A percentile compares a stretch with the other conserved stretches of the same genome.
phyloP scores from a whole-genome alignment of 768 basidiomycete genomes.

The Trametes gibbosa region DNA sequence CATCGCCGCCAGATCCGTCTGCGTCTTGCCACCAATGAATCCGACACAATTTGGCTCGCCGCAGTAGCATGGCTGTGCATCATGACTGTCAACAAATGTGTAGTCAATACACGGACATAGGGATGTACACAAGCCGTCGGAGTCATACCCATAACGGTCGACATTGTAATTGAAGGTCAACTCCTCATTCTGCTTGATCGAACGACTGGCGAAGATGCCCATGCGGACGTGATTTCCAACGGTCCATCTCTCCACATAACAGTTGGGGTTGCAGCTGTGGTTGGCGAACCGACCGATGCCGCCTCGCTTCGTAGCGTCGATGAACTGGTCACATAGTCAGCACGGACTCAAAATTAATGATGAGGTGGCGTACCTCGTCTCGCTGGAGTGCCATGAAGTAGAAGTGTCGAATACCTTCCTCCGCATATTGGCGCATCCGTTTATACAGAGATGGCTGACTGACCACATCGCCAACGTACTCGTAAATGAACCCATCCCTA shows the following conservation, averaged over 20 bases:
- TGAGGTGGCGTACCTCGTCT: conserved; percentile 70
- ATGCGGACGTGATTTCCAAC: conserved; percentile 86
- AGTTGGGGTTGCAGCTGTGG: conserved; percentile 97
- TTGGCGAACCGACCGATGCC: conserved; percentile 97
- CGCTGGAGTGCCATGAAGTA: conserved; percentile 99
- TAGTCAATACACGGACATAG: background rate
- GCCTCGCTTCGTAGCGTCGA: conserved; percentile 96
- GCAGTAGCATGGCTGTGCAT: conserved; percentile 92
- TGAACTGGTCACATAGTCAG: conserved; percentile 49
- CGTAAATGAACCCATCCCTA: conserved; percentile 93
- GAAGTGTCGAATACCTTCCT: conserved; percentile 92
- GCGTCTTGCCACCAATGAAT: conserved; percentile 96
- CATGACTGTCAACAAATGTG: conserved; percentile 58
- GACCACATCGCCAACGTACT: conserved; percentile 97
- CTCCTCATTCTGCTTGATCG: conserved; percentile 78
- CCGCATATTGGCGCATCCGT: conserved; percentile 91
- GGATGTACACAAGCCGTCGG: background rate
- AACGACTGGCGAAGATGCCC: conserved; percentile 94
- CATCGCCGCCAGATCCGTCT: conserved; percentile 93
- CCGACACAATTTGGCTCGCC: conserved; percentile 95
- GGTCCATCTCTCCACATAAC: conserved; percentile 98
- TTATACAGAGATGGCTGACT: conserved; percentile 83
- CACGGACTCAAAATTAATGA: background rate
- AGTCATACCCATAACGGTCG: conserved; percentile 89
- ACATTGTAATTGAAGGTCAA: conserved; percentile 99